These are phyloP conservation scores for Smallanthus sonchifolius DNA, from an alignment of 129 eudicot genomes.

Conservation along the genomic window DNA sequence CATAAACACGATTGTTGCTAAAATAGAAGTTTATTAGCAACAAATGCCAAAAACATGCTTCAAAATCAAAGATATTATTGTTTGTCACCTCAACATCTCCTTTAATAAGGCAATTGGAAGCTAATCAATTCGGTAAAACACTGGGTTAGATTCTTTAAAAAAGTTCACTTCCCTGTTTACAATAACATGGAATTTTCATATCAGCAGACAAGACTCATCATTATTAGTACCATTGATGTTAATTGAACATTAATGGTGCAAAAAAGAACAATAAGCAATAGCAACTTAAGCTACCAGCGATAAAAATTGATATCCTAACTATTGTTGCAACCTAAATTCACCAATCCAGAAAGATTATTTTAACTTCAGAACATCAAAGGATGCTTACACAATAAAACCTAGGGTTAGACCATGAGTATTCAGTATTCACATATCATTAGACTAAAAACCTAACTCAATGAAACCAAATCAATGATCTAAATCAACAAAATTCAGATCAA, in stretches of 20 bases:
- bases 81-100: neutral
- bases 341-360: neutral
- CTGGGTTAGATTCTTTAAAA: no score
- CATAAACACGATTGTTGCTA: neutral
- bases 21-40: neutral
- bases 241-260: no score
- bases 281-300: neutral
- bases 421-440: neutral
- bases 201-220: no score
- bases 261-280: no score
- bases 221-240: no score
- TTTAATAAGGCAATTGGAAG: neutral
- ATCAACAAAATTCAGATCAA: neutral
- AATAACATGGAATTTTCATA: no score
- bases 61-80: neutral
- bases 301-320: neutral
- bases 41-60: neutral
- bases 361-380: neutral
- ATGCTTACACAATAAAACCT: neutral
- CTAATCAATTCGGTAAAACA: no score
- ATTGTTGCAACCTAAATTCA: neutral
- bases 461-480: no score
- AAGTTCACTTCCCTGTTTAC: no score
- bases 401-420: neutral
- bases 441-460: neutral